Percentiles rank a stretch among this genome's conserved stretches.
Evolutionary conservation across 139 green algal species (phyloP).

Genomic region (Edaphochlamys debaryana): DNA sequence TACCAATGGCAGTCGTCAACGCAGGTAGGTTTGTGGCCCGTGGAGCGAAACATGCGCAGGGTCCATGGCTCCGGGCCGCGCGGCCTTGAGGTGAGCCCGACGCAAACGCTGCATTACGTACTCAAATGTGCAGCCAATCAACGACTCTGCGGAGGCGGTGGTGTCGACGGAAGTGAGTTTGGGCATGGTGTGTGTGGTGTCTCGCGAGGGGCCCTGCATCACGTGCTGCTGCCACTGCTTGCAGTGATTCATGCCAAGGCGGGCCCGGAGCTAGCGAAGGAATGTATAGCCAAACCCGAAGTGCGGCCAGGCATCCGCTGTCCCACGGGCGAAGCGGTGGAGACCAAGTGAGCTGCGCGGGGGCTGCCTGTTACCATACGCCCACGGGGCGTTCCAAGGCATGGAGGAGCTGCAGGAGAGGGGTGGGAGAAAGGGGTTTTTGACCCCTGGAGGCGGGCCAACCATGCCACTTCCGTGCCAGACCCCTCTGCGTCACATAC

Average conservation of each 20-base stretch:
- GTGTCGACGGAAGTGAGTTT: slow-evolving; percentile 35
- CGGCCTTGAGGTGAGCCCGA: too few relatives aligned
- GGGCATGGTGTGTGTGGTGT: not conserved
- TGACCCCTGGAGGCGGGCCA: too few relatives aligned
- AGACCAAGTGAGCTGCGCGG: not conserved
- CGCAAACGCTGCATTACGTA: not conserved
- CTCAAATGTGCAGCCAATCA: slow-evolving; percentile 23
- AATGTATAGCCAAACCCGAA: not conserved
- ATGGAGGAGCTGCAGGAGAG: too few relatives aligned
- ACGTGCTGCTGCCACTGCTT: not conserved
- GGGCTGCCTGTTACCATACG: too few relatives aligned
- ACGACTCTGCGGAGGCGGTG: slow-evolving; percentile 33
- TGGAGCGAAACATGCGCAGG: not conserved
- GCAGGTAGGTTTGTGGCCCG: not conserved
- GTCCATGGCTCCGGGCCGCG: not conserved
- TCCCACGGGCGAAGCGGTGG: not conserved
- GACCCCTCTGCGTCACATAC: too few relatives aligned
- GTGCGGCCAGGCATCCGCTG: slow-evolving; percentile 1
- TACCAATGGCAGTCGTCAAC: slow-evolving; percentile 18
- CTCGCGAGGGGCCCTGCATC: too few relatives aligned
- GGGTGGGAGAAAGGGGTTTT: too few relatives aligned
- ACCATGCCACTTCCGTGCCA: too few relatives aligned
- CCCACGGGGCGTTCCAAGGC: too few relatives aligned
- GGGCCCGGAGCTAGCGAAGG: not conserved
- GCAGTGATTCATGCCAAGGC: not conserved